Evolutionary conservation across 257 asterid genomes (phyloP), one percentile per base, ranked within the genome.

Genomic region (Dorcoceras hygrometricum): DNA sequence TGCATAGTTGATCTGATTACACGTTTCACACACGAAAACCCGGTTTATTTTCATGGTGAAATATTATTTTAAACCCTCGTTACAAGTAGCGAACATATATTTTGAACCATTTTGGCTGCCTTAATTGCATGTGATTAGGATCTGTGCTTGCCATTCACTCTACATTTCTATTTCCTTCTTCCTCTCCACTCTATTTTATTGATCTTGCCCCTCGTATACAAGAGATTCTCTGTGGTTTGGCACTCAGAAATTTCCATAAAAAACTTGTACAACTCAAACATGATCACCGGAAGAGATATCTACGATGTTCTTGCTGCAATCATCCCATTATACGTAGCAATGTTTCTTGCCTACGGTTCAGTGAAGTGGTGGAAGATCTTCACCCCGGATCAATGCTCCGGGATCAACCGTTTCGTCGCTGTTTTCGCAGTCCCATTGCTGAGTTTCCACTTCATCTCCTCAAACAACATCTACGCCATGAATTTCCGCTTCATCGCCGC

Each of bases 331-430:
- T 91, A 91, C 64, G 91, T 83, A 0, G 98, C 98, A 31, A 89
- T 91, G 98, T 64, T 91, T 36, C 80, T 91, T 0, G 98, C 98
- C 25, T 91, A 87, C 57, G 95, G 91, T 12, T 89, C 97, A 0
- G 98, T 92, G 2, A 48, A 74, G 3, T 92, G 98, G 98, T 91
- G 98, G 98, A 86, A 84, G n/a, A n/a, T n/a, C n/a, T n/a, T n/a
- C n/a, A n/a, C n/a, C n/a, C 96, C 98, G 0, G 95, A 89, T 57
- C 97, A 91, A 3, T 91, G 97, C 74, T 85, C 98, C 0, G 98
- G 98, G 9, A 91, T 91, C 70, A 91, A 91, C 74, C 92, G 98
- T 0, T 91, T 91, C 72, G 98, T 91, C 0, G 98, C 98, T 0
- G 93, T 92, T 1, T 92, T 92, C n/a, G 97, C 98, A 0, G 98